Conservation (phyloP, 352 stramenopile genomes). For the Phytopythium delawarense region DNA sequence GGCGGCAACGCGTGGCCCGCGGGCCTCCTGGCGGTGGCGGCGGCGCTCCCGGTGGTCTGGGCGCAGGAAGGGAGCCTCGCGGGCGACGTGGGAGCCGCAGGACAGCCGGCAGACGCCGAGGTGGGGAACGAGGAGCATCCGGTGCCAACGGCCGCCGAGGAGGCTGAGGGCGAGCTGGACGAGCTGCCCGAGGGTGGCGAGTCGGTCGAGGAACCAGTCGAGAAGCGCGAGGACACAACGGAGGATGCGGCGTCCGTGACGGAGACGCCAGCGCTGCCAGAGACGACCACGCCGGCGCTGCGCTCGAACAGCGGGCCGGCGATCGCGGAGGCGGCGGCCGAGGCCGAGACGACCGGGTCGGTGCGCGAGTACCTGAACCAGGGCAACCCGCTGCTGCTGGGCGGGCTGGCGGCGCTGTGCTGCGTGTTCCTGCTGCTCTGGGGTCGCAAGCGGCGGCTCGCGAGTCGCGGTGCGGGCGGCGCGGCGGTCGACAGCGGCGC, state of each 20-base stretch:
- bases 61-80: neutral
- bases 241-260: neutral
- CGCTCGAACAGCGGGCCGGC: conserved; percentile 19
- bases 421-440: conserved; percentile 55
- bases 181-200: conserved; percentile 5
- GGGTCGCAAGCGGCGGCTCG: conserved; percentile 40
- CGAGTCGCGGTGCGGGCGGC: conserved; percentile 5
- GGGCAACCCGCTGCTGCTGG: conserved; percentile 39
- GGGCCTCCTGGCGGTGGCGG: neutral
- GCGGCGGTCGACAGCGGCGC: conserved; percentile 9
- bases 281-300: conserved; percentile 29
- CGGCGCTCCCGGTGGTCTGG: neutral
- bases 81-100: neutral
- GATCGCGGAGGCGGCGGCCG: conserved; percentile 15
- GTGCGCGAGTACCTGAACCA: conserved; percentile 27
- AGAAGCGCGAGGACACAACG: neutral
- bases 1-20: neutral
- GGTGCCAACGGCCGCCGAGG: neutral
- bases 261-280: conserved; percentile 3
- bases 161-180: neutral
- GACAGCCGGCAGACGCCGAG: neutral
- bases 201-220: neutral
- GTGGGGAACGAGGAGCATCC: neutral
- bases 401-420: conserved; percentile 39
- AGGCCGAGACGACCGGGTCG: conserved; percentile 8